These are phyloP conservation scores for Trichoderma koningii DNA, from an alignment of 2,329 filamentous ascomycete species.

Conservation along the genomic window DNA sequence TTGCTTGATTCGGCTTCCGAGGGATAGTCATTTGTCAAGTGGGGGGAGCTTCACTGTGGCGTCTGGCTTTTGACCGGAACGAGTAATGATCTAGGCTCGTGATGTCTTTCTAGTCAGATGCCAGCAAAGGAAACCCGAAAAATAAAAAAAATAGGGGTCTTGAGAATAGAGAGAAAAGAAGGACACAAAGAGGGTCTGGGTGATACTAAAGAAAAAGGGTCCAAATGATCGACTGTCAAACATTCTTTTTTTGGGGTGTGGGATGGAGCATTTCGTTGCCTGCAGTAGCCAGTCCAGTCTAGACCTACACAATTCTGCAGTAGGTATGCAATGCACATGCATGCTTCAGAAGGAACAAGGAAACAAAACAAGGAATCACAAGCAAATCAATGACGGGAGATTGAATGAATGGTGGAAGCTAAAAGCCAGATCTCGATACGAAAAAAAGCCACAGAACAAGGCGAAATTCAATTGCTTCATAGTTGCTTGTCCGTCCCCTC, in stretches of 20 bases:
- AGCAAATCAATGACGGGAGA: not conserved
- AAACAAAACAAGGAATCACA: not conserved
- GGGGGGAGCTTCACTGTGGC: conserved; percentile 2
- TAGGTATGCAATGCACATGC: not conserved
- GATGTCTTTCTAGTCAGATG: not conserved
- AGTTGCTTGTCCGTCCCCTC: not conserved
- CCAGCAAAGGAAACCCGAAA: not conserved
- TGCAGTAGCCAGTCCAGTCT: too few relatives aligned
- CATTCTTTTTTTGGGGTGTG: not conserved
- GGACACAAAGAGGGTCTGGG: not conserved
- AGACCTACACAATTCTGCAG: not conserved
- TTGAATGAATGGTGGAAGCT: not conserved
- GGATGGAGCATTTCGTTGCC: not conserved
- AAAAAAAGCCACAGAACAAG: too few relatives aligned
- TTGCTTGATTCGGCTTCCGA: not conserved
- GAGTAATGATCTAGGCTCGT: not conserved
- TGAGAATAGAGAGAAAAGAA: not conserved
- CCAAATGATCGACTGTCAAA: conserved; percentile 10
- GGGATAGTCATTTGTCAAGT: not conserved
- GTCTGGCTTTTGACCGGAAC: conserved; percentile 7
- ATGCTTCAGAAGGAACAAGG: too few relatives aligned
- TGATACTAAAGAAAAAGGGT: not conserved
- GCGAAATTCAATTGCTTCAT: too few relatives aligned
- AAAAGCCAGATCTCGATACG: too few relatives aligned
- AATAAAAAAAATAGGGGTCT: not conserved